These are phyloP conservation scores for Kuraishia borneana DNA, from an alignment of 805 yeast genomes.

Conservation along the genomic window DNA sequence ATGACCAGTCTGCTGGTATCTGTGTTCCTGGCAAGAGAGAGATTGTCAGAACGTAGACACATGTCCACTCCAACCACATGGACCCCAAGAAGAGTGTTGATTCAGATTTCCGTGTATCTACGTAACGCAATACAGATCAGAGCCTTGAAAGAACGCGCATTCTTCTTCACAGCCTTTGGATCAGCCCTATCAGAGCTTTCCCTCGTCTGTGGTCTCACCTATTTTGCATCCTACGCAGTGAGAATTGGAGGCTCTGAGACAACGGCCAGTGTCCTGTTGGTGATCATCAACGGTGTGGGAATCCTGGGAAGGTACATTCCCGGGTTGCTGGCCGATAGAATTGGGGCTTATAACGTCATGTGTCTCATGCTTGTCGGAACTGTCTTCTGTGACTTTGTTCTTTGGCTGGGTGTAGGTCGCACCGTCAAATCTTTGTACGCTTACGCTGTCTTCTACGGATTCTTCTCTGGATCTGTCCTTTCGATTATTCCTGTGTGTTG, in stretches of 20 bases:
- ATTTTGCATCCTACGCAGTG: slow-evolving; percentile 31
- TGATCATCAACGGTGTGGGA: slow-evolving; percentile 31
- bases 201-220: slow-evolving; percentile 27
- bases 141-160: slow-evolving; percentile 26
- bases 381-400: slow-evolving; percentile 30
- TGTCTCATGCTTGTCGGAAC: slow-evolving; percentile 24
- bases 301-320: slow-evolving; percentile 35
- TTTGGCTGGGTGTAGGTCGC: slow-evolving; percentile 56
- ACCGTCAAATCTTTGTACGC: slow-evolving; percentile 28
- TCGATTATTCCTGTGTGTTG: slow-evolving; percentile 53
- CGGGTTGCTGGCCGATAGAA: slow-evolving; percentile 29
- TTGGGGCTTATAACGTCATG: slow-evolving; percentile 35
- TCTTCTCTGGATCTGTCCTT: slow-evolving; percentile 44
- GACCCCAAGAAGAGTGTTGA: not conserved
- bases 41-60: slow-evolving; percentile 14
- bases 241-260: slow-evolving; percentile 28
- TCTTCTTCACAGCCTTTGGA: slow-evolving; percentile 24
- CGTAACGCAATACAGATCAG: slow-evolving; percentile 12
- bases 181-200: slow-evolving; percentile 28
- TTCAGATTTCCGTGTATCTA: not conserved
- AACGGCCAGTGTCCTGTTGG: slow-evolving; percentile 28
- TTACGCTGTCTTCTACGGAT: slow-evolving; percentile 42
- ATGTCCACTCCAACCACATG: slow-evolving; percentile 1
- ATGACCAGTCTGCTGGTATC: slow-evolving; percentile 13
- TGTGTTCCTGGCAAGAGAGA: slow-evolving; percentile 22